A percentile compares a stretch with the other conserved stretches of the same genome.
phyloP scores from a whole-genome alignment of 495 filamentous ascomycete genomes.

The Friedmanniomyces simplex region DNA sequence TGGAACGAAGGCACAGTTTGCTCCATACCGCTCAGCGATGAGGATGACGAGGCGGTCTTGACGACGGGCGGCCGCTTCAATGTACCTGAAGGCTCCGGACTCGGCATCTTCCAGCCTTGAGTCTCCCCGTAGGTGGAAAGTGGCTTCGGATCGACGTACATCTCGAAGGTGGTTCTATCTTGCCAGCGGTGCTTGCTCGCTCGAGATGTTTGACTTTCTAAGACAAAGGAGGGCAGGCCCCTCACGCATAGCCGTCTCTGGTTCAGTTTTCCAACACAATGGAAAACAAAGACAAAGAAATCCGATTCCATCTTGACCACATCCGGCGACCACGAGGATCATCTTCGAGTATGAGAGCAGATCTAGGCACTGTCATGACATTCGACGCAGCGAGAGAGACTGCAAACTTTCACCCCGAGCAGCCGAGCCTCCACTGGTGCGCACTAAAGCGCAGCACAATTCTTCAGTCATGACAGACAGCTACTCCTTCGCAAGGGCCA shows the following conservation, averaged over 20 bases:
- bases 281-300: background rate
- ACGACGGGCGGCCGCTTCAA: conserved; percentile 1
- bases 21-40: conserved; percentile 19
- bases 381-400: too few species aligned
- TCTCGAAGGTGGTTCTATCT: background rate
- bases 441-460: background rate
- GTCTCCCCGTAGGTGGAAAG: conserved; percentile 1
- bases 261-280: background rate
- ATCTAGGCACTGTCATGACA: background rate
- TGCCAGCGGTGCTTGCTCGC: background rate
- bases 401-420: too few species aligned
- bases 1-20: conserved; percentile 17
- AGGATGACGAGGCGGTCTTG: conserved; percentile 10
- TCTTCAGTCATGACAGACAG: background rate
- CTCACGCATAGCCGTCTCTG: background rate
- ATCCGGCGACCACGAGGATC: background rate
- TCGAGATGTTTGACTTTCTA: background rate
- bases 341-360: background rate
- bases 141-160: conserved; percentile 8
- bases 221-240: background rate
- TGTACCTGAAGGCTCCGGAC: background rate
- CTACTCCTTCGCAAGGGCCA: background rate
- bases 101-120: conserved; percentile 13
- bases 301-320: background rate
- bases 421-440: too few species aligned